These are phyloP conservation scores for Fusarium camptoceras DNA, from an alignment of 2,329 filamentous ascomycete species.

Conservation along the genomic window DNA sequence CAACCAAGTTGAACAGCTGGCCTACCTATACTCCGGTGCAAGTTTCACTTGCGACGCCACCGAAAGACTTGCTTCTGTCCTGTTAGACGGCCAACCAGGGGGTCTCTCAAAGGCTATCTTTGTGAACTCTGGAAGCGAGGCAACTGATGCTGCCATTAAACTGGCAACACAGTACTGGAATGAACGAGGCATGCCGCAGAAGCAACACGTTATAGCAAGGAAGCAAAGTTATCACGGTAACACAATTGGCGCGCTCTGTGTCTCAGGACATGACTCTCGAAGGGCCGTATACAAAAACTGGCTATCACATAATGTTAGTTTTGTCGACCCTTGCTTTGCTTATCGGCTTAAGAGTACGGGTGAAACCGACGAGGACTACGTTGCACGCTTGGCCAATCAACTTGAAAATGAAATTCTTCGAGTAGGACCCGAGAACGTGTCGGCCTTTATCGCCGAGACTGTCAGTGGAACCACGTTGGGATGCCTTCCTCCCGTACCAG, in stretches of 20 bases:
- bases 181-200: slow-evolving; percentile 53
- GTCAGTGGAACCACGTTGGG: slow-evolving; percentile 8
- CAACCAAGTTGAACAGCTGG: slow-evolving; percentile 14
- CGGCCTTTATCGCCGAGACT: slow-evolving; percentile 13
- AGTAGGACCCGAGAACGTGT: background rate
- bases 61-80: slow-evolving; percentile 46
- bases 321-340: slow-evolving; percentile 40
- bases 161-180: slow-evolving; percentile 52
- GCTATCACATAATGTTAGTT: slow-evolving; percentile 38
- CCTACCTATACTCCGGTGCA: slow-evolving; percentile 34
- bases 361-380: slow-evolving; percentile 15
- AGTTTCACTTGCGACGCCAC: slow-evolving; percentile 38
- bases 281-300: slow-evolving; percentile 25
- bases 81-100: slow-evolving; percentile 38
- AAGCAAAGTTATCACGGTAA: slow-evolving; percentile 63
- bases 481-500: background rate
- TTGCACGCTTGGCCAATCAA: background rate
- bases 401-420: background rate
- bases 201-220: slow-evolving; percentile 56
- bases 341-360: slow-evolving; percentile 41
- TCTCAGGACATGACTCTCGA: slow-evolving; percentile 47
- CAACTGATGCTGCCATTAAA: slow-evolving; percentile 3
- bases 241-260: slow-evolving; percentile 59
- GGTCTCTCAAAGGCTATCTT: slow-evolving; percentile 7
- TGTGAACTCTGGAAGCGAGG: slow-evolving; percentile 8